Evolutionary conservation across 345 rosid genomes (phyloP).

Genomic region (Eucalyptus curtisii): DNA sequence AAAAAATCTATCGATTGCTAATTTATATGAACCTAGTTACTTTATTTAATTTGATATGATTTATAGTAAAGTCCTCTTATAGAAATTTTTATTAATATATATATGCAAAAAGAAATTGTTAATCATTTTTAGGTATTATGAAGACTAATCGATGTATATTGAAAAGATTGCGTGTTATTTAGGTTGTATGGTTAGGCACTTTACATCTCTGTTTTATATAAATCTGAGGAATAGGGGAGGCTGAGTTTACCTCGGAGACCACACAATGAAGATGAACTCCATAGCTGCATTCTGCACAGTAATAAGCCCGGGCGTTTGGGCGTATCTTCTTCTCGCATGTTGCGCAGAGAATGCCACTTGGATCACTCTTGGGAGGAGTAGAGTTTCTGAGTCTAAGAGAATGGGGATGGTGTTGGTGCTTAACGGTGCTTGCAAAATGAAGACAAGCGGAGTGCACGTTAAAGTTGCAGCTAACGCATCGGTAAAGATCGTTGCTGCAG

Average conservation of each 20-base stretch:
- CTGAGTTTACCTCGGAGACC: neutral
- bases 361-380: neutral
- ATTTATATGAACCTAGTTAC: neutral
- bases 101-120: neutral
- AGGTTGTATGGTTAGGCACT: neutral
- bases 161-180: neutral
- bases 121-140: neutral
- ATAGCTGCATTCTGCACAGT: conserved; percentile 1
- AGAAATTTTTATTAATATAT: neutral
- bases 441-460: neutral
- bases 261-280: conserved; percentile 4
- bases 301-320: neutral
- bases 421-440: neutral
- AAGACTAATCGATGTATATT: neutral
- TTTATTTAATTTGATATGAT: neutral
- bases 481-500: neutral
- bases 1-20: neutral
- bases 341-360: neutral
- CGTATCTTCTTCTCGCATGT: neutral
- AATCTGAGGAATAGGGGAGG: neutral
- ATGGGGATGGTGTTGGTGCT: neutral
- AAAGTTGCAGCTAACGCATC: neutral
- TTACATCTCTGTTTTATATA: neutral
- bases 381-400: neutral
- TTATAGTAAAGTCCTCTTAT: neutral